A percentile compares a stretch with the other conserved stretches of the same genome.
Evolutionary conservation across 2,329 filamentous ascomycete genomes (phyloP).

Genomic region (Colletotrichum sp.): DNA sequence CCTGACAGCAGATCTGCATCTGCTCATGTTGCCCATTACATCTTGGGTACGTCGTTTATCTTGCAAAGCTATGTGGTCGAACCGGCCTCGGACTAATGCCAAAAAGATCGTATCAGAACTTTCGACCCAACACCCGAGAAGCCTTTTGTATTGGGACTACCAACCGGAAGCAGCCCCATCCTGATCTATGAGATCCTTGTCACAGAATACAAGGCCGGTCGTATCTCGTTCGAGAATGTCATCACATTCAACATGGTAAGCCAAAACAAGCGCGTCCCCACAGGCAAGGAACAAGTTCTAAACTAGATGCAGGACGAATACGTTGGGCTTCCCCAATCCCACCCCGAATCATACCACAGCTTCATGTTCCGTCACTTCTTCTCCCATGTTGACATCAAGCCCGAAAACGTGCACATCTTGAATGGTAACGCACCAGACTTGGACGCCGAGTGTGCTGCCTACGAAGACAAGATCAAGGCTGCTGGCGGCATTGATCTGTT

Average conservation of each 20-base stretch:
- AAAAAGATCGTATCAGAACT: conserved; percentile 44
- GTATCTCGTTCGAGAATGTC: conserved; percentile 60
- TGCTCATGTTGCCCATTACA: conserved; percentile 74
- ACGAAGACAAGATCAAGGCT: conserved; percentile 72
- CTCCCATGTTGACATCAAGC: conserved; percentile 73
- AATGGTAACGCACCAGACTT: conserved; percentile 75
- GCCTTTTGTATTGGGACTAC: conserved; percentile 27
- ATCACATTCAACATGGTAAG: conserved; percentile 77
- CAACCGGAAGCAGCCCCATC: conserved; percentile 26
- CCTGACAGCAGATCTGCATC: conserved; percentile 67
- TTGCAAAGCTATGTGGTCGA: rapidly evolving
- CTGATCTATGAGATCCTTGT: conserved; percentile 61
- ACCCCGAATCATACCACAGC: conserved; percentile 79
- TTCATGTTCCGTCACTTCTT: conserved; percentile 89
- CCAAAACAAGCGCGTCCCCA: neutral
- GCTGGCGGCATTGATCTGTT: conserved; percentile 79
- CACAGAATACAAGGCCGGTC: conserved; percentile 60
- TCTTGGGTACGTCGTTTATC: conserved; percentile 59
- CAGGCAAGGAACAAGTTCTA: neutral
- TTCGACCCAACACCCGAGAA: conserved; percentile 24
- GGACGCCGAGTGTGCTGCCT: conserved; percentile 72
- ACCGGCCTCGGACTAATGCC: neutral
- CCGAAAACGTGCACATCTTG: conserved; percentile 73
- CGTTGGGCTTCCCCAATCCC: conserved; percentile 73
- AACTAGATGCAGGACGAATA: conserved; percentile 66